These are phyloP conservation scores for Monosporozyma servazzii DNA, from an alignment of 805 yeast genomes.

Conservation along the genomic window DNA sequence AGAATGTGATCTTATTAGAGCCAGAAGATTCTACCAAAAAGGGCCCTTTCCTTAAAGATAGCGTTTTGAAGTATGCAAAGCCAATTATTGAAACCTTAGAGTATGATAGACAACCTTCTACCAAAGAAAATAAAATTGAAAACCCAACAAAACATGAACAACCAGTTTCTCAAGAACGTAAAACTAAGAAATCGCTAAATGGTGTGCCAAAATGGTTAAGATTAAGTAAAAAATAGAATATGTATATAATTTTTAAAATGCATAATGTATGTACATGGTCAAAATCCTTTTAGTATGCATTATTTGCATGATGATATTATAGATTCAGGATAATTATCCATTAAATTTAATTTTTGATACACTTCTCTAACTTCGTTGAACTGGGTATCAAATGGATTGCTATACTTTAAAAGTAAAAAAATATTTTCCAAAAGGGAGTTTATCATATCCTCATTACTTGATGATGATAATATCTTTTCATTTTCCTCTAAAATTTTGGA, in stretches of 20 bases:
- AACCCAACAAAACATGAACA: background rate
- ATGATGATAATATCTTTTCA: background rate
- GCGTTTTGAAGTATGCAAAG: constrained; percentile 27
- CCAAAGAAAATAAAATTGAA: background rate
- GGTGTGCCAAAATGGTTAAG: constrained; percentile 36
- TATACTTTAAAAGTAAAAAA: constrained; percentile 7
- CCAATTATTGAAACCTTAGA: constrained; percentile 25
- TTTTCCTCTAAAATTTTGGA: constrained; percentile 1
- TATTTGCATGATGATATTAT: constrained; percentile 6
- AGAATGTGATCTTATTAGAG: constrained; percentile 37
- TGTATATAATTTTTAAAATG: background rate
- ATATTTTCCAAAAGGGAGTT: constrained; percentile 4
- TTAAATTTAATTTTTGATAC: constrained; percentile 10
- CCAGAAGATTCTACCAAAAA: constrained; percentile 7
- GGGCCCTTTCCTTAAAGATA: constrained; percentile 25
- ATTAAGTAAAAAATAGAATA: constrained; percentile 26
- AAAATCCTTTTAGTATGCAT: background rate
- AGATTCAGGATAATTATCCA: background rate
- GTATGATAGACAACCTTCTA: background rate
- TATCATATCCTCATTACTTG: background rate
- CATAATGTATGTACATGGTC: constrained; percentile 1
- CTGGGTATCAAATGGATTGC: constrained; percentile 11
- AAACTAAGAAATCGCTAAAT: constrained; percentile 10
- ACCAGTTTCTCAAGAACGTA: background rate
- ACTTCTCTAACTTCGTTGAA: constrained; percentile 10